Conservation (phyloP, 1,139 yeast genomes). For the Hyphopichia wangnamkhiaoensis region DNA sequence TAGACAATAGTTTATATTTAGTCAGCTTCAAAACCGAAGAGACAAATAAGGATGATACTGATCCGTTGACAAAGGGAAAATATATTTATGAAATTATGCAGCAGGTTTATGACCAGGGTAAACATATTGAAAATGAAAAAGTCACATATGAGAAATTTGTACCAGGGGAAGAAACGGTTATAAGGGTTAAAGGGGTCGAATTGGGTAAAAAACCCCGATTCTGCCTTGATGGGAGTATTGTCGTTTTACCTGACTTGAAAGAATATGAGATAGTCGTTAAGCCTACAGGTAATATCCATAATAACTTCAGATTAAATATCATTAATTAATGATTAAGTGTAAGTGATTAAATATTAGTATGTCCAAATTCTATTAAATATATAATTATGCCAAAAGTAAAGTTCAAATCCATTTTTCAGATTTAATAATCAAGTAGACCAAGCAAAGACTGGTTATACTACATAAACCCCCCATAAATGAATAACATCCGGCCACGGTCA, state of each 20-base stretch:
- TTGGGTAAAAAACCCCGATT: conserved; percentile 34
- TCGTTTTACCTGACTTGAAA: conserved; percentile 29
- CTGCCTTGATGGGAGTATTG: conserved; percentile 56
- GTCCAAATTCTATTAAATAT: too few species aligned
- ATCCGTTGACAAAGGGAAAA: conserved; percentile 2
- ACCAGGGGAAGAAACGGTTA: conserved; percentile 21
- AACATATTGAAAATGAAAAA: conserved; percentile 46
- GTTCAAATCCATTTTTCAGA: conserved; percentile 8
- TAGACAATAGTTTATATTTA: conserved; percentile 51
- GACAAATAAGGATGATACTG: conserved; percentile 9
- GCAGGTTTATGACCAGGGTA: conserved; percentile 59
- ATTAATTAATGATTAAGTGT: conserved; percentile 1
- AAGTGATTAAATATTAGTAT: too few species aligned
- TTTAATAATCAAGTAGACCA: conserved; percentile 5
- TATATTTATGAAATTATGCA: conserved; percentile 59
- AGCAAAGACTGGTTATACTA: conserved; percentile 5
- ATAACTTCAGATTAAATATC: conserved; percentile 22
- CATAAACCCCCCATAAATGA: conserved; percentile 48
- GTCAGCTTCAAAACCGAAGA: conserved; percentile 51
- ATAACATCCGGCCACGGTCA: conserved; percentile 67
- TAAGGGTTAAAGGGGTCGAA: conserved; percentile 23
- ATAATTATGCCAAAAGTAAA: too few species aligned
- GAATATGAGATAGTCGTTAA: conserved; percentile 17
- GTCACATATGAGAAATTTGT: conserved; percentile 45
- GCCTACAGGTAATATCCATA: conserved; percentile 20